A percentile compares a stretch with the other conserved stretches of the same genome.
Conservation (phyloP, 495 filamentous ascomycete genomes). For the Penicillium alfredii region DNA sequence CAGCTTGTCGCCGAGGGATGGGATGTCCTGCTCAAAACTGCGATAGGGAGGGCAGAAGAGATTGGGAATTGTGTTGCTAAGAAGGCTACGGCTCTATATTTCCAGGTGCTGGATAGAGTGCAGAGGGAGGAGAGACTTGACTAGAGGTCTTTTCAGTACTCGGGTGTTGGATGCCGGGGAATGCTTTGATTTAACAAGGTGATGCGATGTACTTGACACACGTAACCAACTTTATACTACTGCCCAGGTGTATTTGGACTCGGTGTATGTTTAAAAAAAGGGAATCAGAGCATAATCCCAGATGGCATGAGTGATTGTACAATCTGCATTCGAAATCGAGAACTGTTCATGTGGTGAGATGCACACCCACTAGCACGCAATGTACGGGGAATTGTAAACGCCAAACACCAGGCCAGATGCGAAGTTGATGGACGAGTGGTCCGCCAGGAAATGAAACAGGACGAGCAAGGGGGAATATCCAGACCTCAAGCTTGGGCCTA, state of each 20-base stretch:
- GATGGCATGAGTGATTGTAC: too few relatives aligned
- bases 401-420: constrained; percentile 30
- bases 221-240: too few relatives aligned
- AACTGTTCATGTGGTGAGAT: neutral
- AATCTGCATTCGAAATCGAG: too few relatives aligned
- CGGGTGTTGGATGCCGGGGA: too few relatives aligned
- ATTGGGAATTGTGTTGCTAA: constrained; percentile 4
- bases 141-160: constrained; percentile 11
- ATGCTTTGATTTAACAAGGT: too few relatives aligned
- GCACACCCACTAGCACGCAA: too few relatives aligned
- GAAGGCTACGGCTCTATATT: constrained; percentile 4
- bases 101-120: constrained; percentile 8
- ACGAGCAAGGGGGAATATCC: constrained; percentile 1
- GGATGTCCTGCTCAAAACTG: constrained; percentile 13
- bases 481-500: constrained; percentile 18
- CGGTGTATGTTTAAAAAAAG: too few relatives aligned
- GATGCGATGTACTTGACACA: too few relatives aligned
- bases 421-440: constrained; percentile 17
- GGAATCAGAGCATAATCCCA: too few relatives aligned
- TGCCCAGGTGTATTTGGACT: too few relatives aligned
- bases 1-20: constrained; percentile 10
- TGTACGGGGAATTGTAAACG: constrained; percentile 16
- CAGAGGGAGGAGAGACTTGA: constrained; percentile 11
- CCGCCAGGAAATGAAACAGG: constrained; percentile 2
- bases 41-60: constrained; percentile 16